Conservation (phyloP, 306 rosid genomes). For the Citrullus mucosospermus region DNA sequence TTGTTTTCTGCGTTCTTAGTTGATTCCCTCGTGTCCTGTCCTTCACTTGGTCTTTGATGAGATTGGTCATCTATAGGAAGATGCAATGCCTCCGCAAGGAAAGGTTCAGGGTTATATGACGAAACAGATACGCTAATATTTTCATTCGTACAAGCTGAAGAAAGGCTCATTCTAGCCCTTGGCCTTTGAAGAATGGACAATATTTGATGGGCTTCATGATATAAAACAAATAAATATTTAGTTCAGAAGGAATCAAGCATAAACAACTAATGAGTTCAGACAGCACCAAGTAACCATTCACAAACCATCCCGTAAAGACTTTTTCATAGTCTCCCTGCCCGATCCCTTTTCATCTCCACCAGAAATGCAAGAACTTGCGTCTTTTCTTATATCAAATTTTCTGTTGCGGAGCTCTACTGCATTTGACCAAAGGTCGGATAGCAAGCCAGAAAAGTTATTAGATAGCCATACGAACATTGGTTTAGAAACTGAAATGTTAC, state of each 20-base stretch:
- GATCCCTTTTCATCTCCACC: conserved; percentile 22
- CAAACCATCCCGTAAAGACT: conserved; percentile 55
- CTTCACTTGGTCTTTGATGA: conserved; percentile 14
- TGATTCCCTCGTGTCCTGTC: conserved; percentile 7
- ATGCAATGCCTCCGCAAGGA: conserved; percentile 16
- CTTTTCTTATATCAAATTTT: conserved; percentile 24
- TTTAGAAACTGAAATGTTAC: neutral
- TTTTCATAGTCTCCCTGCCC: conserved; percentile 16
- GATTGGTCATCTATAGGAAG: conserved; percentile 17
- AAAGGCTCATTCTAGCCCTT: conserved; percentile 14
- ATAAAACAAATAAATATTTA: neutral
- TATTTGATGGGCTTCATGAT: conserved; percentile 58
- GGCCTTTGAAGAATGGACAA: conserved; percentile 59
- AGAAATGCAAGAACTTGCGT: conserved; percentile 18
- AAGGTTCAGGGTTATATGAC: conserved; percentile 14
- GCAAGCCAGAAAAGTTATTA: neutral
- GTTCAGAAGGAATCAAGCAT: neutral
- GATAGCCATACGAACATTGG: conserved; percentile 8
- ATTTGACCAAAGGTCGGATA: conserved; percentile 19
- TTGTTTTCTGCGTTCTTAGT: conserved; percentile 3
- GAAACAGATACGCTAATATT: conserved; percentile 11
- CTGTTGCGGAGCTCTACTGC: conserved; percentile 27
- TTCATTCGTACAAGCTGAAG: conserved; percentile 18
- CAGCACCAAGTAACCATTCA: conserved; percentile 4
- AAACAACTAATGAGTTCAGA: neutral